A percentile compares a stretch with the other conserved stretches of the same genome.
Evolutionary conservation across 2,329 filamentous ascomycete genomes (phyloP).

Genomic region (Alternaria gaisen): DNA sequence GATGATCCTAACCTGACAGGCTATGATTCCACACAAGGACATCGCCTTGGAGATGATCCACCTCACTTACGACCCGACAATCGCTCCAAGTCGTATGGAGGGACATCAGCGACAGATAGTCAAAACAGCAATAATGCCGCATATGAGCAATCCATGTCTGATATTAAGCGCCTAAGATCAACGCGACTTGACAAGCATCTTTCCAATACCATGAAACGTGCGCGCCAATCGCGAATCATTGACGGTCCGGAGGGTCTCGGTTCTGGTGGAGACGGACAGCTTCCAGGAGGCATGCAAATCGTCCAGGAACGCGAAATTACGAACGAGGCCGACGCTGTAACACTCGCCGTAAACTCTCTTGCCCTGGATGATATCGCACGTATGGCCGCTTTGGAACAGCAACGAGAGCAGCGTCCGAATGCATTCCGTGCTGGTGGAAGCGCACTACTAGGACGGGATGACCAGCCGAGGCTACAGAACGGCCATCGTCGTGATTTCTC

Average conservation of each 20-base stretch:
- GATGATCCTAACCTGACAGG: conserved; percentile 75
- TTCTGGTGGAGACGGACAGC: conserved; percentile 68
- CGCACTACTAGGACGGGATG: conserved; percentile 70
- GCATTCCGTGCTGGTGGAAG: conserved; percentile 79
- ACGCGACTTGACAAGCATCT: conserved; percentile 94
- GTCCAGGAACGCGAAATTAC: conserved; percentile 79
- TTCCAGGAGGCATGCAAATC: conserved; percentile 73
- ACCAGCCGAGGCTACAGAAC: conserved; percentile 71
- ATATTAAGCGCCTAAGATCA: conserved; percentile 89
- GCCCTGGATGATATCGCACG: conserved; percentile 96
- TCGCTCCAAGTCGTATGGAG: conserved; percentile 77
- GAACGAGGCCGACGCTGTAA: conserved; percentile 77
- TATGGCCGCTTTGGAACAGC: conserved; percentile 94
- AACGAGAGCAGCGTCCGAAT: conserved; percentile 85
- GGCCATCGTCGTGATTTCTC: conserved; percentile 75
- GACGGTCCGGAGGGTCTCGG: conserved; percentile 81
- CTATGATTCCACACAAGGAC: conserved; percentile 73
- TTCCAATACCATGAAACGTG: conserved; percentile 90
- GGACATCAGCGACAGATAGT: conserved; percentile 63
- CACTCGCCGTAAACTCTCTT: conserved; percentile 89
- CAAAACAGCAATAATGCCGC: conserved; percentile 68
- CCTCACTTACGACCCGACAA: conserved; percentile 70
- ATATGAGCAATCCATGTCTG: conserved; percentile 95
- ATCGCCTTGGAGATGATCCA: conserved; percentile 62
- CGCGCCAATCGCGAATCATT: conserved; percentile 89